phyloP scores from a whole-genome alignment of 495 filamentous ascomycete genomes.

The Trypethelium eluteriae region DNA sequence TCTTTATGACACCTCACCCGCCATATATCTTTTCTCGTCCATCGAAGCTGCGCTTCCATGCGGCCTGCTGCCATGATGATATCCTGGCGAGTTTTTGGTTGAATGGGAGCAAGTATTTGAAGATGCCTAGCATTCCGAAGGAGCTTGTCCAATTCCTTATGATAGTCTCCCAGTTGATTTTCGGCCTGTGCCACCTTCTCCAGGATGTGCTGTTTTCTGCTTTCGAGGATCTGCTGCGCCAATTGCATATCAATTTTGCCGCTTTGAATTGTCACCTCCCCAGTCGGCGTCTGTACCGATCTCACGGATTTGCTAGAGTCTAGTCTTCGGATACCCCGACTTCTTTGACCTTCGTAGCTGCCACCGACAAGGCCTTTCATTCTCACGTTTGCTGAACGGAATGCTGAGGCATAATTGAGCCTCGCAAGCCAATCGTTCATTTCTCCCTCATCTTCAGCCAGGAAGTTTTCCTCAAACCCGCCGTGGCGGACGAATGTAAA shows the following conservation, averaged over 20 bases:
- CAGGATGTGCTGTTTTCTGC: constrained; percentile 70
- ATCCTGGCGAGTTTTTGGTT: constrained; percentile 75
- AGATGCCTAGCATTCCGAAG: constrained; percentile 90
- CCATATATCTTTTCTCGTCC: constrained; percentile 90
- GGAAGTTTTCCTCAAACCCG: constrained; percentile 79
- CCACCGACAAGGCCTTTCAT: constrained; percentile 80
- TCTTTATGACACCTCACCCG: constrained; percentile 83
- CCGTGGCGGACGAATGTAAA: constrained; percentile 87
- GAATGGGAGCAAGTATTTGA: constrained; percentile 78
- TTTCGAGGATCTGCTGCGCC: constrained; percentile 70
- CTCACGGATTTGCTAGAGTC: constrained; percentile 49
- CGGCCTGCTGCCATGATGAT: constrained; percentile 76
- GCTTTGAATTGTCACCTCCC: constrained; percentile 59
- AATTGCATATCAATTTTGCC: constrained; percentile 71
- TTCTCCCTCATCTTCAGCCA: constrained; percentile 80
- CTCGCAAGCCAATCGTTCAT: constrained; percentile 98
- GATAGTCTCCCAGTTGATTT: constrained; percentile 63
- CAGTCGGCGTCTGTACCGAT: constrained; percentile 59
- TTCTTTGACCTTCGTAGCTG: constrained; percentile 74
- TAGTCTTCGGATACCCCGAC: constrained; percentile 62
- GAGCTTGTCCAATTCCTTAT: constrained; percentile 71
- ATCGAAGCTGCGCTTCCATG: constrained; percentile 83
- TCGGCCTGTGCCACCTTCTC: constrained; percentile 77
- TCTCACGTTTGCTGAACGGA: constrained; percentile 83
- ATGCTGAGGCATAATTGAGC: constrained; percentile 91